Percentiles rank a stretch among this genome's conserved stretches.
phyloP scores from a whole-genome alignment of 1,284 basidiomycete genomes.

The Cystobasidium pallidum region DNA sequence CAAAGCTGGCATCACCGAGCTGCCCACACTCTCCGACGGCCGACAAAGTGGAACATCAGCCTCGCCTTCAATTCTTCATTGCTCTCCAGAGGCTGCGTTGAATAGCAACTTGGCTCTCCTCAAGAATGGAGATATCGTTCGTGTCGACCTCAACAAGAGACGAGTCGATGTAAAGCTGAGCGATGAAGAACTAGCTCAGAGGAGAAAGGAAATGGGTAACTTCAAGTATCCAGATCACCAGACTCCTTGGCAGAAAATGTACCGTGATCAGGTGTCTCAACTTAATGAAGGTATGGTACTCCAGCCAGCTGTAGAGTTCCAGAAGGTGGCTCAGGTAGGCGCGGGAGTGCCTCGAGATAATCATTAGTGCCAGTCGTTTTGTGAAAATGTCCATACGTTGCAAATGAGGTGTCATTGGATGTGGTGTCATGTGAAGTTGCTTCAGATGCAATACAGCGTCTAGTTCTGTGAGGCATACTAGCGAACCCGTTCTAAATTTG shows the following conservation, averaged over 20 bases:
- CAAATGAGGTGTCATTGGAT: neutral
- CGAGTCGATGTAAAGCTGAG: constrained; percentile 54
- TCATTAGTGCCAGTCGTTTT: constrained; percentile 50
- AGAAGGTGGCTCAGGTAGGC: constrained; percentile 56
- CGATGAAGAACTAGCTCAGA: constrained; percentile 53
- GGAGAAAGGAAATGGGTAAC: constrained; percentile 50
- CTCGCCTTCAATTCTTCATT: constrained; percentile 57
- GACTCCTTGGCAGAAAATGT: constrained; percentile 58
- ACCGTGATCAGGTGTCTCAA: constrained; percentile 55
- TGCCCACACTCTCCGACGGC: constrained; percentile 58
- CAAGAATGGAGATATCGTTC: constrained; percentile 56
- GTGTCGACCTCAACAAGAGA: constrained; percentile 56
- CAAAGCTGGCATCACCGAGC: constrained; percentile 56
- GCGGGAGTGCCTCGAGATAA: constrained; percentile 54
- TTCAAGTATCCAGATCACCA: constrained; percentile 53
- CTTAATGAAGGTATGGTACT: constrained; percentile 58
- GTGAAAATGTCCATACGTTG: neutral
- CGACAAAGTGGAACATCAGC: constrained; percentile 57
- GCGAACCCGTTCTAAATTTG: neutral
- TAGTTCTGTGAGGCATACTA: neutral
- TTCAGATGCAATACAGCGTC: neutral
- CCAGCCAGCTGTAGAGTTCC: constrained; percentile 56
- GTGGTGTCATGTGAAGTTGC: neutral
- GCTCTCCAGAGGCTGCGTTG: constrained; percentile 56
- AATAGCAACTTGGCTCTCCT: constrained; percentile 57